Evolutionary conservation across 805 yeast species (phyloP), one percentile per base, ranked within the genome.

Genomic region (Barnettozyma sp.): DNA sequence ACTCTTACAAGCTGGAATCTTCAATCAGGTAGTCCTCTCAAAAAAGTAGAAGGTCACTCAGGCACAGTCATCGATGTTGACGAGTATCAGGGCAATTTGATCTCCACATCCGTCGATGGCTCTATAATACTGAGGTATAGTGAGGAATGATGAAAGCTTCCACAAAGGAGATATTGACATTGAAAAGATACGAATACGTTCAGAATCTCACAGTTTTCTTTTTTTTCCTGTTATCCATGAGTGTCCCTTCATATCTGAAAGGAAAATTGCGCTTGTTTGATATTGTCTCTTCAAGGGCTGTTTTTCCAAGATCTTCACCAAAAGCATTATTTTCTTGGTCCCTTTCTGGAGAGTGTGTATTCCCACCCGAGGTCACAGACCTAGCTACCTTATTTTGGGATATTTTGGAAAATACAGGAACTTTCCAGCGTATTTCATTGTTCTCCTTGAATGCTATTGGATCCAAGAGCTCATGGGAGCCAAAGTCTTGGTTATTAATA

Each of bases 61-160:
- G 82, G 86, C 0, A 56, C 77, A 1, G 82, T 77, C 0, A 55
- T 77, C 18, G 86, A 76, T 52, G 70, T 79, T 7, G 77, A 71
- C 46, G 70, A 65, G 43, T 73, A 71, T 45, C 49, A 48, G 4
- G 59, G 58, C 0, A 57, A 68, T 11, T 24, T 78, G 8, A 53
- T 70, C 2, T 65, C 78, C 13, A 56, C 75, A 4, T 73, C 82
- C 4, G 59, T 63, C 5, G 87, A 78, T 51, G 77, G 81, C 1
- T 60, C 69, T 4, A 47, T 79, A 6, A 66, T 79, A 6, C 55
- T 78, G 5, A 58, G 79, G 43, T 51, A 51, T 21, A 37, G 30
- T 8, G 16, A 13, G 15, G 33, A 28, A 25, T 26, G n/a, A n/a
- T n/a, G n/a, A n/a, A n/a, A n/a, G n/a, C n/a, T n/a, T n/a, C n/a